Evolutionary conservation across 176 grass and related monocot species (phyloP), one percentile per base, ranked within the genome.

Genomic region (Saccharum spontaneum): DNA sequence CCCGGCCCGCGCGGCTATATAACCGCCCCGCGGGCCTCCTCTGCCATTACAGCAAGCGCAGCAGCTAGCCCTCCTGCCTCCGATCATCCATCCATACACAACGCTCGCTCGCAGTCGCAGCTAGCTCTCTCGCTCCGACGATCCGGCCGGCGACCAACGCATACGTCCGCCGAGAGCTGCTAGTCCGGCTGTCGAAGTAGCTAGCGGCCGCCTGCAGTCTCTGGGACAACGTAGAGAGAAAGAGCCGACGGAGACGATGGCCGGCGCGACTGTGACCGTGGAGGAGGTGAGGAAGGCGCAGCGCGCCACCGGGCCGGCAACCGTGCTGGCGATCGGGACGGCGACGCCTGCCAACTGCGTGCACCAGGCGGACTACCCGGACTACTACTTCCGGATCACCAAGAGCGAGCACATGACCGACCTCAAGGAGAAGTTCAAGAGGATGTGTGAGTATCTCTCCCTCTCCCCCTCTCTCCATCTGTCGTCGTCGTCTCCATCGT

Each of bases 351-450:
- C 84, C 1, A 95, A 98, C 89, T 89, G 89, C 76, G 72, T 98
- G 18, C 66, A 95, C 76, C 95, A 98, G 91, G 92, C 89, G 1
- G 95, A 98, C 87, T 98, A 95, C 91, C 89, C 95, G 1, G 95
- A 95, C 68, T 95, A 95, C 91, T 98, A 98, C 92, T 98, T 98
- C 79, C 55, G 78, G 88, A 90, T 98, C 85, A 98, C 95, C 75
- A 86, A 93, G 38, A 98, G 95, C 91, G 95, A 98, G 23, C 95
- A 98, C 78, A 80, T 98, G 60, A 82, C 89, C 9, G 95, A 98
- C 4, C 95, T 98, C 83, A 98, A 98, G 82, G 95, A 98, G 72
- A 98, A 98, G 90, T 98, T 98, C 85, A 93, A 89, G 78, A 77
- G 92, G 77, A 98, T 98, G 92, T 98, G 95, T 97, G 83, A 85